Percentiles rank a stretch among this genome's conserved stretches.
These are phyloP conservation scores for Candida lessepsii DNA, from an alignment of 805 yeast genomes.

Conservation along the genomic window DNA sequence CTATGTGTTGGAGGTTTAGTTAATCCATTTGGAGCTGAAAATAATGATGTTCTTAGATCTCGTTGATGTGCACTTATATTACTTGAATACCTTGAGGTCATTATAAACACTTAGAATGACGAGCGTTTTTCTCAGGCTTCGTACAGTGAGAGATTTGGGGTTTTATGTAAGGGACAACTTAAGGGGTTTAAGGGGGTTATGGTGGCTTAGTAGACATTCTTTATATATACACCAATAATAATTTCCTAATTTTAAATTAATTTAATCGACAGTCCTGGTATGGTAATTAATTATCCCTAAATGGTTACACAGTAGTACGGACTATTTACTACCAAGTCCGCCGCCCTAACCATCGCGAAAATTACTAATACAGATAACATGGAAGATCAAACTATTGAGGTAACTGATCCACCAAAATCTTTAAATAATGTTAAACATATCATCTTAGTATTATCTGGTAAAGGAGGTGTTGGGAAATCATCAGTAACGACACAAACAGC, in stretches of 20 bases:
- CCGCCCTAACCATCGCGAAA: not conserved
- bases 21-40: conserved; percentile 23
- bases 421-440: conserved; percentile 66
- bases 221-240: too few species aligned
- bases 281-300: too few species aligned
- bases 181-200: too few species aligned
- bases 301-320: too few species aligned
- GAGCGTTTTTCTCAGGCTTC: not conserved
- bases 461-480: conserved; percentile 96
- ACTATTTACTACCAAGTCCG: not conserved
- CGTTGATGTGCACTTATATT: conserved; percentile 40
- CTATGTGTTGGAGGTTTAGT: conserved; percentile 24
- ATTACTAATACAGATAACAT: not conserved
- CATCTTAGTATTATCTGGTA: conserved; percentile 81
- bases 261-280: too few species aligned
- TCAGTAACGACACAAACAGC: conserved; percentile 96
- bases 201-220: too few species aligned
- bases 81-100: conserved; percentile 29
- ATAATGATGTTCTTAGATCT: conserved; percentile 42
- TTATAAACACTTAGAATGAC: too few species aligned
- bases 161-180: too few species aligned
- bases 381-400: not conserved
- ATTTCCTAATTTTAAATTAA: too few species aligned
- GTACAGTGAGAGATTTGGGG: too few species aligned
- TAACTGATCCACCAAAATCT: conserved; percentile 27